Evolutionary conservation across 1,284 basidiomycete genomes (phyloP).

Genomic region (Marasmius sp.): DNA sequence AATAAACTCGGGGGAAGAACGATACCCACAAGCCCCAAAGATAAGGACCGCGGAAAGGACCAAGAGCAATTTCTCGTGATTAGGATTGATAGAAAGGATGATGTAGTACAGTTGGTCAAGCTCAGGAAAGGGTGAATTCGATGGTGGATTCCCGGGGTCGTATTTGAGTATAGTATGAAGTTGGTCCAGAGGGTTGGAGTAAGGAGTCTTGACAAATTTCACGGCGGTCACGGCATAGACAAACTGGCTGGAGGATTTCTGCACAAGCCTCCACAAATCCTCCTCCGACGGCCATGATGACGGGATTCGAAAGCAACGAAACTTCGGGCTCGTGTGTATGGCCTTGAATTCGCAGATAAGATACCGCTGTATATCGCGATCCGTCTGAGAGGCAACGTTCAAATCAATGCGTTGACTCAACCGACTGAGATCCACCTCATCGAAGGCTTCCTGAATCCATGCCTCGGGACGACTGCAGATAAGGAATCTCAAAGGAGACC

Average conservation of each 20-base stretch:
- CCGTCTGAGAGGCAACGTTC: neutral
- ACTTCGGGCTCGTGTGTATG: neutral
- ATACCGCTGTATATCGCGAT: neutral
- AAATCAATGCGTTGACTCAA: neutral
- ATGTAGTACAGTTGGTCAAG: conserved; percentile 9
- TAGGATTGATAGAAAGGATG: neutral
- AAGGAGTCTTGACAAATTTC: conserved; percentile 21
- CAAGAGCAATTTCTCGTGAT: neutral
- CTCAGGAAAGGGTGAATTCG: conserved; percentile 9
- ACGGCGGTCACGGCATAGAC: conserved; percentile 26
- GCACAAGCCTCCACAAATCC: conserved; percentile 18
- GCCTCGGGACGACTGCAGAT: conserved; percentile 24
- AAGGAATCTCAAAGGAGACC: conserved; percentile 23
- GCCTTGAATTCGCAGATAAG: neutral
- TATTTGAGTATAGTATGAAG: conserved; percentile 18
- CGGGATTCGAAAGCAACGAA: neutral
- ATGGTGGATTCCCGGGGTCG: neutral
- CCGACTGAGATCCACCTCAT: neutral
- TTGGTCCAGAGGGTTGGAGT: conserved; percentile 21
- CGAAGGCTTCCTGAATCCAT: conserved; percentile 20
- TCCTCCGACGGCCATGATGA: conserved; percentile 18
- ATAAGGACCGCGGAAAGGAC: neutral
- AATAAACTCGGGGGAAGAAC: neutral
- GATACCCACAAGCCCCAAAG: neutral
- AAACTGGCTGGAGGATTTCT: conserved; percentile 22